Percentiles rank a stretch among this genome's conserved stretches.
Conservation (phyloP, 768 basidiomycete genomes). For the Leccinum broughii region DNA sequence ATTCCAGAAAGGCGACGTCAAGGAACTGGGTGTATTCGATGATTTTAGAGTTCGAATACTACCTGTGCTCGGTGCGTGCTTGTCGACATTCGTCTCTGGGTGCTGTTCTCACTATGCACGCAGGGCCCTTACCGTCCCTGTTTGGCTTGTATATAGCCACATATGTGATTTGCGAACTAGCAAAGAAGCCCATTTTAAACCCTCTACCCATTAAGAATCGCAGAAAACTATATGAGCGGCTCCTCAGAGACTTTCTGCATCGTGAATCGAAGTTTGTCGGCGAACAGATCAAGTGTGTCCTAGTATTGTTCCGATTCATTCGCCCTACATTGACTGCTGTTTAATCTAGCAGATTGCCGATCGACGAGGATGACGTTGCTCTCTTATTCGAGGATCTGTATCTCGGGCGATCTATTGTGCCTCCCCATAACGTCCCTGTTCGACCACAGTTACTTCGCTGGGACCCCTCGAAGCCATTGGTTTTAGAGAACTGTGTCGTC, state of each 20-base stretch:
- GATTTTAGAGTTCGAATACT: constrained; percentile 93
- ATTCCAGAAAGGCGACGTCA: constrained; percentile 85
- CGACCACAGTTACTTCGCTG: constrained; percentile 80
- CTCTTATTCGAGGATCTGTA: constrained; percentile 87
- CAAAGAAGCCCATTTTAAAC: constrained; percentile 79
- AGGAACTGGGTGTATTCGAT: constrained; percentile 86
- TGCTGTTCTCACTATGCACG: neutral
- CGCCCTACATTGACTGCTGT: neutral
- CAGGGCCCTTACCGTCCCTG: constrained; percentile 73
- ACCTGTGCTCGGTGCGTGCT: constrained; percentile 75
- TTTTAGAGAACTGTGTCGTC: constrained; percentile 82
- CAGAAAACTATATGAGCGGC: constrained; percentile 77
- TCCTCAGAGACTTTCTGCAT: constrained; percentile 73
- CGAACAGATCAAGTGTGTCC: constrained; percentile 52
- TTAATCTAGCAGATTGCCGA: constrained; percentile 60
- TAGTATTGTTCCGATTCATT: neutral
- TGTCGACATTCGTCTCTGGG: neutral
- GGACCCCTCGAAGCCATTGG: constrained; percentile 65
- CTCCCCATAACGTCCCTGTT: constrained; percentile 72
- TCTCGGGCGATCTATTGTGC: constrained; percentile 73
- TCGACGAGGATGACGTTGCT: constrained; percentile 81
- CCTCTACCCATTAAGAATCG: constrained; percentile 86
- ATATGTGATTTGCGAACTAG: constrained; percentile 84
- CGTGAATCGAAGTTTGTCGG: constrained; percentile 73
- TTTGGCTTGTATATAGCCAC: constrained; percentile 92